A percentile compares a stretch with the other conserved stretches of the same genome.
phyloP scores from a whole-genome alignment of 2,329 filamentous ascomycete genomes.

The Phaeosphaeriaceae sp. region DNA sequence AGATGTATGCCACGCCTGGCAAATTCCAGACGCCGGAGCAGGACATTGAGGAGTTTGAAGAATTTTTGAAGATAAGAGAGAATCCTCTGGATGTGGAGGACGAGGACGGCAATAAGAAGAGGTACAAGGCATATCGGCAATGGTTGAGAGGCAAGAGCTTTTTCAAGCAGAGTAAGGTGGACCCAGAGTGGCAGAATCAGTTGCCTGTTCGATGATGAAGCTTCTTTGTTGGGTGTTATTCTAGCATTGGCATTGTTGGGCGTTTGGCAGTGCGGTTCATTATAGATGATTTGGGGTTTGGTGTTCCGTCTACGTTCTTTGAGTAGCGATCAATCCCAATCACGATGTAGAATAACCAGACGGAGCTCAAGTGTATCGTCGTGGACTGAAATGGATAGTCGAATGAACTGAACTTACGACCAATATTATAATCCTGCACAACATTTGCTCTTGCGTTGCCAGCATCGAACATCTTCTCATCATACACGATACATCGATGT shows the following conservation, averaged over 20 bases:
- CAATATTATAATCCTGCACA: too few species aligned
- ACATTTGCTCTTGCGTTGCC: too few species aligned
- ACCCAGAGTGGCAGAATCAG: slow-evolving; percentile 55
- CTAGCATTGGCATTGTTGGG: neutral
- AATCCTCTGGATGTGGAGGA: slow-evolving; percentile 87
- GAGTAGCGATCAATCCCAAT: neutral
- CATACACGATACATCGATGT: too few species aligned
- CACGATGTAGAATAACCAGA: neutral
- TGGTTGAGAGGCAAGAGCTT: slow-evolving; percentile 95
- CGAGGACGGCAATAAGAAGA: slow-evolving; percentile 87
- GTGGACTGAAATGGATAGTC: too few species aligned
- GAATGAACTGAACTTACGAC: too few species aligned
- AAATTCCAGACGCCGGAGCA: slow-evolving; percentile 64
- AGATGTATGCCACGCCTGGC: slow-evolving; percentile 12
- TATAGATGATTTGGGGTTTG: neutral
- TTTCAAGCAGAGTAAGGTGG: slow-evolving; percentile 80
- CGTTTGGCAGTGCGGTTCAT: neutral
- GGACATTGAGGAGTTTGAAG: slow-evolving; percentile 75
- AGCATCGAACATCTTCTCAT: too few species aligned
- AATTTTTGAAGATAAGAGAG: slow-evolving; percentile 77
- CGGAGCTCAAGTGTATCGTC: too few species aligned
- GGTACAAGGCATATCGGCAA: slow-evolving; percentile 95
- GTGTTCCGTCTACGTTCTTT: too few species aligned
- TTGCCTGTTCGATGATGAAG: slow-evolving; percentile 35
- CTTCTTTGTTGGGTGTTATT: neutral